Evolutionary conservation across 768 basidiomycete species (phyloP), one percentile per base, ranked within the genome.

Genomic region (Leccinum imitatum): DNA sequence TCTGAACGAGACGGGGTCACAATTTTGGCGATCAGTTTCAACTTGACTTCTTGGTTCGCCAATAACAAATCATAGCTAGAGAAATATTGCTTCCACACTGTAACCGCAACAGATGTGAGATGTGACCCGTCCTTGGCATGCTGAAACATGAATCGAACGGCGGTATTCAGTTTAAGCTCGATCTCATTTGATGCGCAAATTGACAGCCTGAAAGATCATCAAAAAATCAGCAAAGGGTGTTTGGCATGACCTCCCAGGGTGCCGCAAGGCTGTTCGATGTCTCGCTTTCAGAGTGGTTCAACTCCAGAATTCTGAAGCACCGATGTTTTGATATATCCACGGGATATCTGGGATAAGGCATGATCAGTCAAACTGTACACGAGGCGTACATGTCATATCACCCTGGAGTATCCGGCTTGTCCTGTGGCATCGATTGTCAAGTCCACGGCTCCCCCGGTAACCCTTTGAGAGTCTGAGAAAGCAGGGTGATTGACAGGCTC

Each of bases 11-110:
- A 54, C 30, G 17, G 37, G 15, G 53, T 58, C 37, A n/a, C 41
- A 14, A 37, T 35, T 17, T 44, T 23, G 13, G 27, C 27, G 50
- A 63, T 63, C 57, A 0, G 62, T 64, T 64, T 52, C 63, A 59
- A 41, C 53, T 37, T 52, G 53, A 30, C n/a, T 21, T 19, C 10
- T 37, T 35, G 13, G 46, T 58, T 41, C 6, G 23, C 31, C 25
- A 33, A 4, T 14, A 4, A 10, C n/a, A 14, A 21, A n/a, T 39
- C 17, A 14, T 25, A 13, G 27, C 30, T 47, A 15, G 15, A 44
- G 46, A 17, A 27, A 30, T 30, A n/a, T 58, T 58, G 19, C 61
- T 37, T 59, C 44, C 62, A 52, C 23, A 11, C 33, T 33, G 33
- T 33, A 13, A 11, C 41, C 10, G 15, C 23, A 19, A 15, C 13